phyloP scores from a whole-genome alignment of 106 monocot species.

The Hemerocallis citrina region DNA sequence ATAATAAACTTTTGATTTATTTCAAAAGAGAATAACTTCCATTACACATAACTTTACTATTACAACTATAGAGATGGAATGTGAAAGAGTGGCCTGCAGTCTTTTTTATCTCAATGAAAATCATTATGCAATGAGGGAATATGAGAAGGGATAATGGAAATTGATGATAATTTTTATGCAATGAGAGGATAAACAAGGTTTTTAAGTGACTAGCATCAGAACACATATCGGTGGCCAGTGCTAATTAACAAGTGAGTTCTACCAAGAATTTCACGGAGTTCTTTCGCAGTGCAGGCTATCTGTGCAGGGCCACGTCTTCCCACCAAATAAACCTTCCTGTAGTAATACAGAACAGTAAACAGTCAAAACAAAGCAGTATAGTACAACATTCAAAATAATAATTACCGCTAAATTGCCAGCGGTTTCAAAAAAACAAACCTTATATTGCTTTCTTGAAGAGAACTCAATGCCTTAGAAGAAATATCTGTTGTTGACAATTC shows the following conservation, averaged over 20 bases:
- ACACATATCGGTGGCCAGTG: too few relatives aligned
- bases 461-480: slow-evolving; percentile 61
- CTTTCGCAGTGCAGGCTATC: slow-evolving; percentile 96
- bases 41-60: too few relatives aligned
- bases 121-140: too few relatives aligned
- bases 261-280: slow-evolving; percentile 93
- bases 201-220: too few relatives aligned
- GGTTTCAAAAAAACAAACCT: slow-evolving; percentile 36
- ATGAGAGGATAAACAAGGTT: too few relatives aligned
- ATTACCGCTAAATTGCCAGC: not conserved
- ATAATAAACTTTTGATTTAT: too few relatives aligned
- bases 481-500: slow-evolving; percentile 86
- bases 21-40: too few relatives aligned
- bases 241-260: not conserved
- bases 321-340: slow-evolving; percentile 78
- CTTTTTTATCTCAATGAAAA: too few relatives aligned
- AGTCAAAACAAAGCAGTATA: not conserved
- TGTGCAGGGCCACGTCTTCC: slow-evolving; percentile 95
- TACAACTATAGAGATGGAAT: too few relatives aligned
- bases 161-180: too few relatives aligned
- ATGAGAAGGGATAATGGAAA: too few relatives aligned
- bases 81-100: too few relatives aligned
- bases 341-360: not conserved
- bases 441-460: slow-evolving; percentile 71
- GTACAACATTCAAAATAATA: not conserved